Conservation (phyloP, 495 filamentous ascomycete species). For the Endocarpon pusillum region DNA sequence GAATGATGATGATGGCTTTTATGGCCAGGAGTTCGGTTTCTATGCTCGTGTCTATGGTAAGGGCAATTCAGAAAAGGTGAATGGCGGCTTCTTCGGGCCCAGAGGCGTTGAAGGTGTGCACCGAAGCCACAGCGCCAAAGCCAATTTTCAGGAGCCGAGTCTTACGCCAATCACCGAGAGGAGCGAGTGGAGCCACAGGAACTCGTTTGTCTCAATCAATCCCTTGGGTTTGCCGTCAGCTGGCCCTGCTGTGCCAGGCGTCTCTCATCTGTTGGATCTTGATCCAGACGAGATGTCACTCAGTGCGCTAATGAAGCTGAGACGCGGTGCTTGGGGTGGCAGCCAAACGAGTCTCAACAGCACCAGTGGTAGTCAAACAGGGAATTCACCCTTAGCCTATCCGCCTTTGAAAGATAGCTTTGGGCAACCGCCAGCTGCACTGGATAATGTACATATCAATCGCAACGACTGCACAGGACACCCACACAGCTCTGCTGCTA, state of each 20-base stretch:
- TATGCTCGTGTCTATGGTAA: slow-evolving; percentile 50
- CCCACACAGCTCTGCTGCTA: no score
- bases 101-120: slow-evolving; percentile 42
- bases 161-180: slow-evolving; percentile 93
- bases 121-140: slow-evolving; percentile 50
- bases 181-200: slow-evolving; percentile 88
- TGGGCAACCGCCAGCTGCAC: no score
- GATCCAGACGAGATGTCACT: slow-evolving; percentile 54
- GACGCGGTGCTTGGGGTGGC: slow-evolving; percentile 63
- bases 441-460: no score
- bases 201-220: slow-evolving; percentile 62
- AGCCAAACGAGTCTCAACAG: slow-evolving; percentile 57
- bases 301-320: slow-evolving; percentile 50
- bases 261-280: slow-evolving; percentile 59
- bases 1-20: slow-evolving; percentile 81
- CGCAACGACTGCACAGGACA: no score
- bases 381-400: no score
- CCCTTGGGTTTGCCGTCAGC: slow-evolving; percentile 30
- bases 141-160: slow-evolving; percentile 68
- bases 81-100: slow-evolving; percentile 85
- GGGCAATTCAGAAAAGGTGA: slow-evolving; percentile 35
- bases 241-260: slow-evolving; percentile 25
- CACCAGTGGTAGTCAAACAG: no score
- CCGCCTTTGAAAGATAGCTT: no score
- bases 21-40: slow-evolving; percentile 96